Evolutionary conservation across 331 rosid genomes (phyloP), one percentile per base, ranked within the genome.

Genomic region (Saraca asoca): DNA sequence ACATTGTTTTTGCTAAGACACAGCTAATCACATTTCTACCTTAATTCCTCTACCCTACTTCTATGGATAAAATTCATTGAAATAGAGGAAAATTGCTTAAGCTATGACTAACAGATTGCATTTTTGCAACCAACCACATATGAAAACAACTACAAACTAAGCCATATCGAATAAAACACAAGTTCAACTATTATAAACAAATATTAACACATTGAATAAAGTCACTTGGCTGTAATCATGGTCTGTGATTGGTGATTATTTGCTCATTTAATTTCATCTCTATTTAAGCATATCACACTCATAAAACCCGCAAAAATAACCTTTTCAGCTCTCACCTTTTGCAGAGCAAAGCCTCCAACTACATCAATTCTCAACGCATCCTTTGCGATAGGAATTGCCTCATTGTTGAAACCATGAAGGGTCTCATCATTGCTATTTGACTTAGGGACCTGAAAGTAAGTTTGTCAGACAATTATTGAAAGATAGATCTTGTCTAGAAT

Each of bases 281-380:
- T 20, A 18, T 50, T 41, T 9, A 72, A 14, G 35, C 33, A 37
- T 15, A 3, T n/a, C n/a, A 60, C 45, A 37, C 66, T 65, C 44
- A 46, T 39, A 54, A 53, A 54, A 70, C 94, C 78, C 79, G 90
- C 99, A 89, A 58, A 94, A 86, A 80, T 90, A 94, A 81, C 99
- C 88, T 80, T 68, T 60, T 85, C 87, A 5, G 87, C 35, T 9
- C 91, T 75, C 79, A 94, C 97, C 89, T 88, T 94, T 54, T 94
- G 97, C 86, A 90, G 4, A 69, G 89, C 99, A 73, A 48, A 80
- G 76, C 99, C 97, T 75, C 99, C 99, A n/a, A 94, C 87, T 51
- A 94, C 9, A 75, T 83, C 97, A 19, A 94, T 85, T 82, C 91
- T 88, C 16, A 94, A 88, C 10, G 67, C 89, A 58, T 81, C 96